Base-by-base conservation (phyloP, 208 protist species). In the Angomonas deanei region DNA sequence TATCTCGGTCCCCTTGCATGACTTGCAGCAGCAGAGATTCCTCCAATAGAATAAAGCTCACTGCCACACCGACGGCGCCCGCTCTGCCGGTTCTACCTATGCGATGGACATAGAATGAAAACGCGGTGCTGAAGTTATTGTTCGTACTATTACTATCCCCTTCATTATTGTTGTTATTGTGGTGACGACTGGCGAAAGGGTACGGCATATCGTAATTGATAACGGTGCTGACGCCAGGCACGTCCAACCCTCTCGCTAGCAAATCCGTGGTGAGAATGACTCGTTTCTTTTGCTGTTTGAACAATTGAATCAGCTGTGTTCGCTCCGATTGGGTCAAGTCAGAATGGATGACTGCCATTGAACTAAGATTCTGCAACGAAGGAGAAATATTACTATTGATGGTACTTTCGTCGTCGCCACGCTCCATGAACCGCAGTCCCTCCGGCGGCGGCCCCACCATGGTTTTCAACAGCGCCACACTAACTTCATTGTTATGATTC, bases 201-300 rank as follows among this genome's bases (percentile, higher is more conserved):
- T 65, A 79, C 42, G 98, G 98, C 46, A 99, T 52, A 59, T 99
- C 98, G 78, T 98, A 99, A 90, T 99, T 99, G 47, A 99, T 83
- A 13, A 99, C 97, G 26, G 99, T 83, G 3, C 84, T 92, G 6
- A 99, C 89, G 26, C 96, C 91, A 28, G 91, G 78, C n/a, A 99
- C 95, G 75, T 99, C 97, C 17, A 98, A 70, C 27, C 94, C 94
- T 39, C 96, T 76, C 3, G 94, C 88, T 15, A 93, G 85, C 8
- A 99, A 47, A 74, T 99, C 98, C 0, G 98, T 99, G 0, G 98
- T 98, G 50, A 99, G 90, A 1, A 99, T 83, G 23, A 99, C 98
- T 28, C 92, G 80, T 1, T 82, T 82, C 64, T 97, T 79, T 2
- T 97, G 96, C 2, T 68, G 57, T 47, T 97, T 76, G 76, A 99